Base-by-base conservation (phyloP, 768 basidiomycete species). In the Termitomyces sp. region DNA sequence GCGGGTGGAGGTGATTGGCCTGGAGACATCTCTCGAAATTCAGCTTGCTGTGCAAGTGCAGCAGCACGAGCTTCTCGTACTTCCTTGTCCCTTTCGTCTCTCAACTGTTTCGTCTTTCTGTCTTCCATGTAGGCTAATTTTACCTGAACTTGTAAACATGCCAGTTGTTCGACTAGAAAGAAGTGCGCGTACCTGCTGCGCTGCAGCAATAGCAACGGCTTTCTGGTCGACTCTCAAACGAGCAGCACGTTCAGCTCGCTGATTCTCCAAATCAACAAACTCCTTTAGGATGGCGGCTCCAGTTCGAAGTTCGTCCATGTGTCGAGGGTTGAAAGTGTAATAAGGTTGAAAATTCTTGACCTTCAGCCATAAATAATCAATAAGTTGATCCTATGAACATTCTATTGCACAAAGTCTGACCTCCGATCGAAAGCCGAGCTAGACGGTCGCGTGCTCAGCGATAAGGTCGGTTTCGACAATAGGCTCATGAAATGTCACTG, bases 81-180 rank as follows among this genome's bases (percentile, higher is more conserved):
- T 58, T 81, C 73, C 65, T 71, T 79, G 59, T 92, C 89, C 60
- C 82, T 75, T 63, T 86, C 73, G 57, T 90, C 83, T 8, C 68
- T 70, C 57, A 79, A 52, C 62, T 71, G 67, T 63, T 84, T 86
- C 1, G 73, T 70, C 64, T 76, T 85, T 50, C 91, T 79, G 65
- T 94, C 91, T 46, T 94, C 91, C 64, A 91, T 76, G 66, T 82
- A 92, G 1, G 86, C 86, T 49, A 91, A 69, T 66, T 84, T 89
- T n/a, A 88, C 84, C 91, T 92, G 54, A 40, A 10, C 6, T 12
- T 11, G 23, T 61, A n/a, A 55, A 32, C 37, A 19, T 44, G 25
- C 25, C 25, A 32, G 12, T 23, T 21, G 6, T 54, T 50, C 27
- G 17, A 35, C 30, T 23, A 14, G 21, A 21, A 19, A 40, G 4